Conservation (phyloP, 108 stramenopile genomes). For the Cyclotella cryptica region DNA sequence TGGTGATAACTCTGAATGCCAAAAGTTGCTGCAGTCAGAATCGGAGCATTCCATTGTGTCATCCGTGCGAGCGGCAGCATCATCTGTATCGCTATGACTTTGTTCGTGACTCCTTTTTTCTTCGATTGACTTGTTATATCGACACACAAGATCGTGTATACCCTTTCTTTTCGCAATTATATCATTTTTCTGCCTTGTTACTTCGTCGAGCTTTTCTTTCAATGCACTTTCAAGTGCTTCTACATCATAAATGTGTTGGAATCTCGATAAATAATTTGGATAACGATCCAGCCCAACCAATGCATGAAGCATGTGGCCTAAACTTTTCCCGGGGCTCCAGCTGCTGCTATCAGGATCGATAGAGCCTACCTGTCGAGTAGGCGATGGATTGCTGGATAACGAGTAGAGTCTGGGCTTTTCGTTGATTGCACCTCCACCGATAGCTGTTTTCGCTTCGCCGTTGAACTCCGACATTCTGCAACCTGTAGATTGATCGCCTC, state of each 20-base stretch:
- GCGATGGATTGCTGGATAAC: neutral
- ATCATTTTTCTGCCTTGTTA: constrained; percentile 53
- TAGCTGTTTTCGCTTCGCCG: neutral
- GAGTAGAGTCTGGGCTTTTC: constrained; percentile 68
- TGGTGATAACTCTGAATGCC: constrained; percentile 27
- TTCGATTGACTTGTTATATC: constrained; percentile 11
- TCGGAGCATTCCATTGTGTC: constrained; percentile 2
- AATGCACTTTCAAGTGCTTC: constrained; percentile 62
- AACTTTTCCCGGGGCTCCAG: constrained; percentile 55
- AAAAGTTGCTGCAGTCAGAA: constrained; percentile 11
- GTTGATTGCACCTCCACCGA: constrained; percentile 82
- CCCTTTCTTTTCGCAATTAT: constrained; percentile 35
- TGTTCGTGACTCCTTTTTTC: neutral
- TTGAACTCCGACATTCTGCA: neutral
- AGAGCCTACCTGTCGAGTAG: neutral
- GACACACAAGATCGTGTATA: constrained; percentile 34
- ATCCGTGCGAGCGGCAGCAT: neutral
- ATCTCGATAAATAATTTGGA: constrained; percentile 77
- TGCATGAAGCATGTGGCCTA: constrained; percentile 79
- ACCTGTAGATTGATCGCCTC: no score
- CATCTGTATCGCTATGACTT: neutral
- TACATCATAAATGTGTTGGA: constrained; percentile 55
- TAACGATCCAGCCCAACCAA: constrained; percentile 84
- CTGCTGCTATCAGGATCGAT: neutral
- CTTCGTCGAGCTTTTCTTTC: constrained; percentile 56